Conservation (phyloP, 2,329 filamentous ascomycete species). For the Ophiostoma sp. region DNA sequence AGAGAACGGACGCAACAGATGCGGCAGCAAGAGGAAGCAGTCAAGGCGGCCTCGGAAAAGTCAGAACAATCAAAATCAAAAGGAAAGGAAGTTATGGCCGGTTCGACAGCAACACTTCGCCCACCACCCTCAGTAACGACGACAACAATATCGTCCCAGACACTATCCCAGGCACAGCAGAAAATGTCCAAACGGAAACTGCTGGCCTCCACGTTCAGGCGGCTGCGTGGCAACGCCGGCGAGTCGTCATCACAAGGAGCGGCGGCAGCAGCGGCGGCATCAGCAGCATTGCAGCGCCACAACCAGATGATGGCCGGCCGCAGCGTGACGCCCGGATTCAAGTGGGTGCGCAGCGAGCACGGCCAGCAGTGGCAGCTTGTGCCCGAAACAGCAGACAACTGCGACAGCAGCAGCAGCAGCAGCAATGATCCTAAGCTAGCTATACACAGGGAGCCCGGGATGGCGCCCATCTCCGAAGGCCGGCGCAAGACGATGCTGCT, state of each 20-base stretch:
- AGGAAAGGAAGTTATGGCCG: background rate
- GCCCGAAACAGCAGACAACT: background rate
- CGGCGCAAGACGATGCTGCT: conserved; percentile 19
- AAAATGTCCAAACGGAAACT: background rate
- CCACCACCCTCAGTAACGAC: background rate
- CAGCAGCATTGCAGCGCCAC: conserved; percentile 16
- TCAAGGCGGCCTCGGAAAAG: background rate
- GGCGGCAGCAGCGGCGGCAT: conserved; percentile 23
- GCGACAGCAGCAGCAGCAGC: background rate
- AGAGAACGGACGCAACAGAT: background rate
- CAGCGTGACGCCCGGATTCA: conserved; percentile 1
- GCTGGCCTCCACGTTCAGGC: background rate
- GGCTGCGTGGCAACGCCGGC: background rate
- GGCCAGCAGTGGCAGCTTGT: conserved; percentile 1
- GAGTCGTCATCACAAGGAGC: conserved; percentile 8
- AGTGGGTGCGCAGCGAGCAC: background rate
- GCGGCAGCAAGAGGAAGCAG: background rate
- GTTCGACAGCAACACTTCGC: background rate
- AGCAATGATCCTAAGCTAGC: background rate
- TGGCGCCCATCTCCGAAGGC: conserved; percentile 22
- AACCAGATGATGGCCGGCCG: conserved; percentile 3
- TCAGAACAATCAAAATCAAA: background rate
- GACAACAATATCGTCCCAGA: background rate
- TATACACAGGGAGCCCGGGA: conserved; percentile 25
- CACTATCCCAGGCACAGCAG: background rate